Base-by-base conservation (phyloP, 768 basidiomycete species). In the Jaapia argillacea region DNA sequence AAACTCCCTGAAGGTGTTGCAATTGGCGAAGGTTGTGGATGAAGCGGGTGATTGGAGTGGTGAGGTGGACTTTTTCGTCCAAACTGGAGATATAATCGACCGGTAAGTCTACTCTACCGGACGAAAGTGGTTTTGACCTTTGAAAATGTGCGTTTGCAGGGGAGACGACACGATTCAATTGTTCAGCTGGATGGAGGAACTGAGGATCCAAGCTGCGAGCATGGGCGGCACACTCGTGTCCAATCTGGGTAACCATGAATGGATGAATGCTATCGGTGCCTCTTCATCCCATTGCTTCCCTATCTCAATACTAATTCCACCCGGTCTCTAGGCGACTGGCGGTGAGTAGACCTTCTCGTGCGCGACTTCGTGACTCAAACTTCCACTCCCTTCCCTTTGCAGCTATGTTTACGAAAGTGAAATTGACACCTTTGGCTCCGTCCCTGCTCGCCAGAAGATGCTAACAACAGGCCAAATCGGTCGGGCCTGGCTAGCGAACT, bases 31-130 rank as follows among this genome's bases (percentile, higher is more conserved):
- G 1, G 81, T 97, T 4, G 77, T 84, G 2, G 79, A 91, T 52
- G 71, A 74, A 7, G 54, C 72, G 4, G 80, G 80, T 1, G 68
- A 80, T 44, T 98, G 94, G 94, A 75, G 78, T 3, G 90, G 86
- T 4, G 67, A 83, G 23, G 75, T 83, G 1, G 85, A 91, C 55
- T 79, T 83, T 37, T 81, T 97, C 45, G 91, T 96, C 14, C 94
- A 98, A 67, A 96, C 92, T 0, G 93, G 92, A 2, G 92, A 97
- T 61, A 92, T 96, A 24, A 86, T 97, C 43, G 92, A 96, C 63
- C 68, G 92, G 90, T 85, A 47, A 36, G 70, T 56, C 14, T 5
- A 47, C 26, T 47, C 4, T 20, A 40, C 38, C 10, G 24, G 20
- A n/a, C 6, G 25, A n/a, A 20, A 10, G 7, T 21, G 37, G 7